Conservation (phyloP, 2,329 filamentous ascomycete species). For the Cryphonectria japonica region DNA sequence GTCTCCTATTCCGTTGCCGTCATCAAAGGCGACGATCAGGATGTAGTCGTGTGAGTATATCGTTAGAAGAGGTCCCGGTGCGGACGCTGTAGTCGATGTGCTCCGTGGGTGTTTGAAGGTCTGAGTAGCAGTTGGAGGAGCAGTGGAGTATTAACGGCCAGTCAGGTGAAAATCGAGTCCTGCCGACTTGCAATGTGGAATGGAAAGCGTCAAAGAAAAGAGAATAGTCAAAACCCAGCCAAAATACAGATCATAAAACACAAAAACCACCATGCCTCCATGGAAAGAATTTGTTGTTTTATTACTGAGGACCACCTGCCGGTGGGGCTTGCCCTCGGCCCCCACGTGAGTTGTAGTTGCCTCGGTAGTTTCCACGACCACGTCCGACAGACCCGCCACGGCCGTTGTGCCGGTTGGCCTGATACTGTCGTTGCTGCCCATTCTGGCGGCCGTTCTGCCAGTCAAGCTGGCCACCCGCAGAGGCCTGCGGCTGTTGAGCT, state of each 20-base stretch:
- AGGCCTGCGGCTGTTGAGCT: slow-evolving; percentile 26
- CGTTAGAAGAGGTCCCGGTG: slow-evolving; percentile 3
- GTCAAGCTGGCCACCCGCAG: slow-evolving; percentile 38
- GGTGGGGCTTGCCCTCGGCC: slow-evolving; percentile 34
- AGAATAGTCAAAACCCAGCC: slow-evolving; percentile 20
- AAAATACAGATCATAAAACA: slow-evolving; percentile 17
- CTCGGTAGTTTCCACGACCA: slow-evolving; percentile 37
- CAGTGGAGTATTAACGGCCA: slow-evolving; percentile 16
- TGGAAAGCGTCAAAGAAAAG: slow-evolving; percentile 14
- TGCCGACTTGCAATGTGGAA: slow-evolving; percentile 21
- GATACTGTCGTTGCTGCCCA: slow-evolving; percentile 43
- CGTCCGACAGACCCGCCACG: slow-evolving; percentile 42
- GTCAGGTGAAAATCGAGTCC: slow-evolving; percentile 14
- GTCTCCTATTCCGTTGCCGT: slow-evolving; percentile 17
- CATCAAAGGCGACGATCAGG: slow-evolving; percentile 8
- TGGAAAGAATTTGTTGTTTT: background rate
- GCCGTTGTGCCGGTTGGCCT: slow-evolving; percentile 41
- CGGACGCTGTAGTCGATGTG: slow-evolving; percentile 9
- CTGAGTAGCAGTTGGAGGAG: slow-evolving; percentile 7
- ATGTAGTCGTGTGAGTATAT: background rate
- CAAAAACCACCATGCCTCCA: background rate
- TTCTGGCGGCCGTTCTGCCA: slow-evolving; percentile 46
- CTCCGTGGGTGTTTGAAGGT: slow-evolving; percentile 8
- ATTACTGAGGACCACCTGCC: slow-evolving; percentile 31
- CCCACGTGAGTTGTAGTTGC: slow-evolving; percentile 36